These are phyloP conservation scores for Carex sylvatica DNA, from an alignment of 202 grass and related monocot genomes.

Conservation along the genomic window DNA sequence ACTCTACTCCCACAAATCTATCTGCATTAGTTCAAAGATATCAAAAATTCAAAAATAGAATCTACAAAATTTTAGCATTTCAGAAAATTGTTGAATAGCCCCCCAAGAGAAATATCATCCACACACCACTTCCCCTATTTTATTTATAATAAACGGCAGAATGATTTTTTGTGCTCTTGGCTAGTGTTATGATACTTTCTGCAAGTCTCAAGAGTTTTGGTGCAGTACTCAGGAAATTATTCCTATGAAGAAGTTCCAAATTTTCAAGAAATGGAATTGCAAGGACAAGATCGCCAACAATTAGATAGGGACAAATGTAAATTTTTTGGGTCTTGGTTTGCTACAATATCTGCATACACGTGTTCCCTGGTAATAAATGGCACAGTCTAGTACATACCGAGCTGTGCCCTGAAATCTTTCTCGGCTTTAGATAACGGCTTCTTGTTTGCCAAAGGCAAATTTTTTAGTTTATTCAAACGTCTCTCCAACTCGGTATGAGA, in stretches of 20 bases:
- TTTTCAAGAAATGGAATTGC: background rate
- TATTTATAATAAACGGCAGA: background rate
- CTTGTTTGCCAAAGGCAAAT: constrained; percentile 73
- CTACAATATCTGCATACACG: background rate
- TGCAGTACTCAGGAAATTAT: background rate
- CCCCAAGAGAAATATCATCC: background rate
- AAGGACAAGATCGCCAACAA: background rate
- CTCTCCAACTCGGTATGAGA: constrained; percentile 68
- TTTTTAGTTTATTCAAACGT: constrained; percentile 80
- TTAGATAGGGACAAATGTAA: background rate
- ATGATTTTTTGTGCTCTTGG: background rate
- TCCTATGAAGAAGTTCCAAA: background rate
- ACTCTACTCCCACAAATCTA: constrained; percentile 69
- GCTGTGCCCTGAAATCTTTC: constrained; percentile 80
- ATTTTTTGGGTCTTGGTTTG: background rate
- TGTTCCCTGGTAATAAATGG: background rate
- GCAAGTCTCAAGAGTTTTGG: background rate
- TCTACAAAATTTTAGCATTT: background rate
- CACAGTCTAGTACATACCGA: constrained; percentile 42
- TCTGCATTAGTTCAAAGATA: constrained; percentile 44
- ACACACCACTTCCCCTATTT: background rate
- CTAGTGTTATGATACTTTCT: background rate
- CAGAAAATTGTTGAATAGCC: constrained; percentile 6
- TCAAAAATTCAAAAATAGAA: background rate
- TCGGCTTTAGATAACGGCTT: constrained; percentile 83